Base-by-base conservation (phyloP, 2,329 filamentous ascomycete genomes). In the Penicillium carneum region DNA sequence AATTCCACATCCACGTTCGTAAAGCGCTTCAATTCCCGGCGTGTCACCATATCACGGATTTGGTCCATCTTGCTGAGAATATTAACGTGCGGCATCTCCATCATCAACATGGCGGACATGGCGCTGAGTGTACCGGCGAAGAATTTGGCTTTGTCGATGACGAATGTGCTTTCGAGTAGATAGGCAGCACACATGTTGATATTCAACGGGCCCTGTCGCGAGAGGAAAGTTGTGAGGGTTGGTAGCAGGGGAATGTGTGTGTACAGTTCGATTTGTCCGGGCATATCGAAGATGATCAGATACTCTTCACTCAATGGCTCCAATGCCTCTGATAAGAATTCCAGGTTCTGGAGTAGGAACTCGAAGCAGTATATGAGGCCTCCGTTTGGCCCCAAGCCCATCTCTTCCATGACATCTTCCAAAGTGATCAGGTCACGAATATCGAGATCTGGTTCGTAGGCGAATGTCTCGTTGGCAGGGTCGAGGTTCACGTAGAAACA, bases 61-160 rank as follows among this genome's bases (percentile, higher is more conserved):
- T 98, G 86, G 76, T 99, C 95, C 93, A 98, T 98, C 81, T 99
- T 99, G 74, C 90, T 96, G 58, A 99, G 82, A 63, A 99, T 90
- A 76, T 99, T 99, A 74, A 99, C 88, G 75, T 99, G 95, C 4
- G 95, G 95, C 66, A 98, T 88, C 80, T 98, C 95, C 65, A 99
- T 86, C 92, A 98, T 95, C 72, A 99, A 88, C 95, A 99, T 99
- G 66, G 95, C 93, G 72, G 91, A 96, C 95, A 99, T 98, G 67
- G 95, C 95, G 74, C 91, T 95, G 62, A 99, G 83, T 0, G 95
- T 97, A 12, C 95, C 95, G 0, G 95, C 90, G 79, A 99, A 98
- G 84, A 96, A 99, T 81, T 98, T 99, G 73, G 95, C 91, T 63
- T 92, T 89, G 79, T 99, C 95, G 64, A 97, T 87, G 71, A 98